Conservation (phyloP, 371 early-diverging fungal genomes). For the Sanchytrium tribonematis region DNA sequence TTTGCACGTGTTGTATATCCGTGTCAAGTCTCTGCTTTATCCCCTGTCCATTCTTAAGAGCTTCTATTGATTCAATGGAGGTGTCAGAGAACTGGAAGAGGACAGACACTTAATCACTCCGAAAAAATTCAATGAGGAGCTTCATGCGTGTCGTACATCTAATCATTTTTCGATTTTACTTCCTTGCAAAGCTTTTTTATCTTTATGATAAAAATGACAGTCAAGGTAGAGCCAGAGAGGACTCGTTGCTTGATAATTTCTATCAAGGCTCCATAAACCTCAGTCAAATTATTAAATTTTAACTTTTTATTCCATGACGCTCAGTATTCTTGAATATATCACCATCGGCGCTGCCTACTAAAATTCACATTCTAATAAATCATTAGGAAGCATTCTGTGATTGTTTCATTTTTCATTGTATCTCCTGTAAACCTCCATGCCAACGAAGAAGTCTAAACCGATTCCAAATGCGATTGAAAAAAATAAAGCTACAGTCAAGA, state of each 20-base stretch:
- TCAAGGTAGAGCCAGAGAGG: too few relatives aligned
- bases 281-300: background rate
- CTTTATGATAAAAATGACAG: too few relatives aligned
- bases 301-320: background rate
- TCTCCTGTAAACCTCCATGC: background rate
- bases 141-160: too few relatives aligned
- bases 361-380: too few relatives aligned
- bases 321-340: too few relatives aligned
- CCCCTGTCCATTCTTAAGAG: background rate
- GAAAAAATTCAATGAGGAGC: background rate
- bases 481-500: conserved; percentile 3
- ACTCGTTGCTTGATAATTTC: too few relatives aligned
- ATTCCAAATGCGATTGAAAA: background rate
- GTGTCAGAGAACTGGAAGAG: background rate
- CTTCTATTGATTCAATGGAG: background rate
- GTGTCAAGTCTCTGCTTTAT: background rate
- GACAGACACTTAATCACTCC: background rate
- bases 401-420: too few relatives aligned
- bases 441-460: background rate
- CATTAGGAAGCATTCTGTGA: too few relatives aligned
- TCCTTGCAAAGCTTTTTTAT: too few relatives aligned
- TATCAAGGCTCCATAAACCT: too few relatives aligned
- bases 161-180: too few relatives aligned
- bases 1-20: background rate
- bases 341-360: too few relatives aligned